A percentile compares a stretch with the other conserved stretches of the same genome.
These are phyloP conservation scores for Coemansia interrupta DNA, from an alignment of 192 early-diverging fungal species.

Conservation along the genomic window DNA sequence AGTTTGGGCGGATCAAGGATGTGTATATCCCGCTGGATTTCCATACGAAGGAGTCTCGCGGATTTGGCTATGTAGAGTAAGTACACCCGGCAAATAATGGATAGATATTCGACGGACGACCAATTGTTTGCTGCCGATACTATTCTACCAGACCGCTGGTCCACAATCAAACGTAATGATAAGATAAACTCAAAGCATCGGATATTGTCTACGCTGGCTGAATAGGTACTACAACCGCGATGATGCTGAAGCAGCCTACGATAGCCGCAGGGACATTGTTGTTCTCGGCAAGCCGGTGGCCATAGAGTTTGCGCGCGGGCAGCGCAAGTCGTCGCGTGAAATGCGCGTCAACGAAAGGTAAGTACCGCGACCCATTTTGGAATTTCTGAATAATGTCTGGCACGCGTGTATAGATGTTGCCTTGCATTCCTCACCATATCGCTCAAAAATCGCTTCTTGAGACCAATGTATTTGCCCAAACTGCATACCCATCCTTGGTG, in stretches of 20 bases:
- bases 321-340: constrained; percentile 53
- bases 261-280: constrained; percentile 30
- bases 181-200: neutral
- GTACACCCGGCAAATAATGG: neutral
- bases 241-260: constrained; percentile 51
- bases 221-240: constrained; percentile 48
- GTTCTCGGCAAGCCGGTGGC: constrained; percentile 32
- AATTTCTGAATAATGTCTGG: neutral
- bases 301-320: constrained; percentile 52
- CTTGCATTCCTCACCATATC: too few relatives aligned
- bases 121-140: neutral
- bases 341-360: constrained; percentile 46
- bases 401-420: constrained; percentile 5
- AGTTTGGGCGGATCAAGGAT: constrained; percentile 49
- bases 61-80: constrained; percentile 54
- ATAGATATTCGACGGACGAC: too few relatives aligned
- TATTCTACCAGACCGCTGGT: neutral
- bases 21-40: constrained; percentile 49
- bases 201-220: neutral
- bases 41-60: constrained; percentile 50
- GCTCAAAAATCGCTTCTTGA: constrained; percentile 12
- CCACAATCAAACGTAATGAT: too few relatives aligned
- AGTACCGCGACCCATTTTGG: constrained; percentile 13
- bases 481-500: neutral
- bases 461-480: neutral